phyloP scores from a whole-genome alignment of 2,329 filamentous ascomycete species.

The Biscogniauxia mediterranea region DNA sequence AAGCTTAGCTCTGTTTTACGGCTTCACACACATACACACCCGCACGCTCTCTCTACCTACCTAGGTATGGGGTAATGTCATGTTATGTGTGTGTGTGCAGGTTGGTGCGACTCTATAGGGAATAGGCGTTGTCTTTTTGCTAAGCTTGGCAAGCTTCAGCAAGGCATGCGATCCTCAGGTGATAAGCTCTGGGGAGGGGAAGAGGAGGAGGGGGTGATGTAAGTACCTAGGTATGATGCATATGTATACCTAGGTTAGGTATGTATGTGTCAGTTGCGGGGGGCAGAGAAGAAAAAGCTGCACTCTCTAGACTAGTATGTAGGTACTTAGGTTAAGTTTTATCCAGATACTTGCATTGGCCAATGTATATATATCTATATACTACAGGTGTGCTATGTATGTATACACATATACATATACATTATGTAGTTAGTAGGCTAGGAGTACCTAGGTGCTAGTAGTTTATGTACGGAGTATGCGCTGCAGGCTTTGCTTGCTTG shows the following conservation, averaged over 20 bases:
- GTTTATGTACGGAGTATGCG: slow-evolving; percentile 8
- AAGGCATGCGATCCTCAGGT: neutral
- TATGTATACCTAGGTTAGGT: neutral
- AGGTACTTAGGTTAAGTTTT: too few species aligned
- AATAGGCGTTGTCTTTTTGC: neutral
- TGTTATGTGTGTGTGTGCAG: neutral
- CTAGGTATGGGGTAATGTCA: too few species aligned
- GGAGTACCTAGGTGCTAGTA: neutral
- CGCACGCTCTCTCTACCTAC: too few species aligned
- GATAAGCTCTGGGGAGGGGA: neutral
- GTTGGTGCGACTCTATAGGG: neutral
- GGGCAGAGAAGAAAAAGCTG: too few species aligned
- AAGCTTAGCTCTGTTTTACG: neutral
- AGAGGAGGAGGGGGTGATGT: neutral
- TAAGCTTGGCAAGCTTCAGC: neutral
- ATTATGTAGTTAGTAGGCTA: too few species aligned
- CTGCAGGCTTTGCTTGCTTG: slow-evolving; percentile 6
- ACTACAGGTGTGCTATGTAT: neutral
- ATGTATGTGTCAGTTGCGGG: neutral
- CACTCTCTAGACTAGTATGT: too few species aligned
- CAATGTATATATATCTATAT: too few species aligned
- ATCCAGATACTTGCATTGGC: too few species aligned
- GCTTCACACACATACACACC: neutral
- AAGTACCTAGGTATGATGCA: neutral
- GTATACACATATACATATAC: neutral